Base-by-base conservation (phyloP, 2,329 filamentous ascomycete species). In the Beauveria scarabaeidicola region DNA sequence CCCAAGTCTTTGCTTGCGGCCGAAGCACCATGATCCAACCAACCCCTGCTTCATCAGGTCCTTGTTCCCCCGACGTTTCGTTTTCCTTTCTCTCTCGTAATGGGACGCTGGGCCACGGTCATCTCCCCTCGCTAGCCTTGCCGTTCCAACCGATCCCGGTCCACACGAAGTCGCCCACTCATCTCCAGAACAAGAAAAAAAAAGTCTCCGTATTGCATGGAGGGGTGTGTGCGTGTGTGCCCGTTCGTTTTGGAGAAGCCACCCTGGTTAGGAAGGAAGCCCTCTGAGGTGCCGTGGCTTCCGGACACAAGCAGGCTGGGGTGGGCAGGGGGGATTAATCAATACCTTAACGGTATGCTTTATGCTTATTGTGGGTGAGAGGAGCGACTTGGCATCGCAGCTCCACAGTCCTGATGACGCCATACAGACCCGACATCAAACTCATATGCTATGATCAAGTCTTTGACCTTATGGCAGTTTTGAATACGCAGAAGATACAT, bases 121-220 rank as follows among this genome's bases (percentile, higher is more conserved):
- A 58, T 58, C 47, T 58, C 25, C 32, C 50, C 17, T 54, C 57
- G 50, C 32, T 59, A 59, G 57, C 47, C 57, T 52, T 59, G 57
- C 57, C 57, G 57, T 59, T 17, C 50, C 40, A 59, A 59, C 57
- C 57, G 57, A 54, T 53, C 57, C 57, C 50, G 50, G 57, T n/a
- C 56, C 56, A 52, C 56, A 58, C 27, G 52, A 43, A 23, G 4
- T 8, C 10, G 5, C 29, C 52, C 27, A 19, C 27, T 43, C 50
- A 5, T 46, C 27, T 55, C 41, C 41, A n/a, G 40, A 46, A 46
- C 25, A 43, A 51, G 21, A 15, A 58, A 19, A 46, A 38, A 17
- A 52, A 38, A n/a, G 27, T 44, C 38, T 10, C 27, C 47, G 47
- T 51, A 13, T n/a, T 41, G 50, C 32, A 41, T 53, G 51, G 32